Conservation (phyloP, 345 rosid genomes). For the Jatropha curcas region DNA sequence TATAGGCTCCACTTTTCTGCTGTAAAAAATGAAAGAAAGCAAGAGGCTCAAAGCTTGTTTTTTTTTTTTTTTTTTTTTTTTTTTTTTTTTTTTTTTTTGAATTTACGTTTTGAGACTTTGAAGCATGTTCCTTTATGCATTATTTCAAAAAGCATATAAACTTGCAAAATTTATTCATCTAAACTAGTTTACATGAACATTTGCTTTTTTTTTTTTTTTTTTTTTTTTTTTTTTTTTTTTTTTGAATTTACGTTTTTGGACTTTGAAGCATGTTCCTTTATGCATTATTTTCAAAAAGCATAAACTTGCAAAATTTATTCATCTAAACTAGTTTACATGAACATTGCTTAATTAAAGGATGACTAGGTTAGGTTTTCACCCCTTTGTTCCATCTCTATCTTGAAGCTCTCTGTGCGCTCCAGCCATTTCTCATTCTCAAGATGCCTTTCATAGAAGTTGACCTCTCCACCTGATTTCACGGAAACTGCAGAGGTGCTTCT, state of each 20-base stretch:
- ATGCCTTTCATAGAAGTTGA: slow-evolving; percentile 53
- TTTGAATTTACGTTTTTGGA: too few species aligned
- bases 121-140: neutral
- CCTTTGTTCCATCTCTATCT: slow-evolving; percentile 17
- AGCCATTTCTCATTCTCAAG: slow-evolving; percentile 55
- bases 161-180: neutral
- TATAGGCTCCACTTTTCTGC: neutral
- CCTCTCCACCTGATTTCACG: slow-evolving; percentile 48
- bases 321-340: neutral
- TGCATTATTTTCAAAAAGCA: neutral
- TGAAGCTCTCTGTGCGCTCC: slow-evolving; percentile 38
- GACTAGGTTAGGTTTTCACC: neutral
- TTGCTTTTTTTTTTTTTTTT: too few species aligned
- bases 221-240: too few species aligned
- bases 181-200: neutral
- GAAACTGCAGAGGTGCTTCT: slow-evolving; percentile 63
- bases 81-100: too few species aligned
- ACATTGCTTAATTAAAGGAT: neutral
- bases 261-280: neutral
- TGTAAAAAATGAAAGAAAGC: neutral
- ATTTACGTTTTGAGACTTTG: neutral
- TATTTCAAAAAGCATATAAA: neutral
- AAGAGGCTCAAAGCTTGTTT: neutral
- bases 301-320: neutral
- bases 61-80: too few species aligned